Evolutionary conservation across 306 rosid species (phyloP).

Genomic region (Acmispon strigosus): DNA sequence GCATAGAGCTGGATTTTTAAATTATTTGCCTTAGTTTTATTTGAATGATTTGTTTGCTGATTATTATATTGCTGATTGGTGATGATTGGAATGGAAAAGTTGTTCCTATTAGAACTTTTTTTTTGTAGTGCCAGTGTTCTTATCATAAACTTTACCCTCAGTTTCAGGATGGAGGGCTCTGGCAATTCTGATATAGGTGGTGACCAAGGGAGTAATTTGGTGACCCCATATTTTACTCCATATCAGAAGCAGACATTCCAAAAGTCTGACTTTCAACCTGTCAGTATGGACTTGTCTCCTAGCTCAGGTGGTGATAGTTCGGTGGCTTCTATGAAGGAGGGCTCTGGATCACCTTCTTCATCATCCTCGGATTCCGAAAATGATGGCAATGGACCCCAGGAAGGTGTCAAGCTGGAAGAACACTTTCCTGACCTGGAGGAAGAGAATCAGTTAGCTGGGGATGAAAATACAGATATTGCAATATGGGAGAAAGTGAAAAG

Average conservation of each 20-base stretch:
- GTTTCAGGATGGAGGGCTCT: constrained; percentile 36
- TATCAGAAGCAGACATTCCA: constrained; percentile 31
- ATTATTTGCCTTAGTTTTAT: background rate
- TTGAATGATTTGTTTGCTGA: background rate
- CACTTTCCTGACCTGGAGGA: constrained; percentile 36
- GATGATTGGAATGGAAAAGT: constrained; percentile 1
- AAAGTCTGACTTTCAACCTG: constrained; percentile 27
- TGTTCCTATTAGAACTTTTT: background rate
- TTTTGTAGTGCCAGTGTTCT: background rate
- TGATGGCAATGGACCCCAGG: constrained; percentile 24
- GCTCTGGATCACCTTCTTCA: constrained; percentile 37
- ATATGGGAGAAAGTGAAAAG: constrained; percentile 14
- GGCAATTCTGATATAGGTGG: constrained; percentile 26
- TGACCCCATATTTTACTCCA: constrained; percentile 57
- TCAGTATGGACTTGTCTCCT: constrained; percentile 38
- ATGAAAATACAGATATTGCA: constrained; percentile 14
- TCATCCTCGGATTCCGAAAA: constrained; percentile 51
- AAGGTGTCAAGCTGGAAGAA: constrained; percentile 30
- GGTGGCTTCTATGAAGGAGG: constrained; percentile 40
- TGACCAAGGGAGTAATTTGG: constrained; percentile 23
- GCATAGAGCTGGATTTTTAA: background rate
- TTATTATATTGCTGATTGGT: background rate
- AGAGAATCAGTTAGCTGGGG: constrained; percentile 14
- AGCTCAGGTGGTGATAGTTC: constrained; percentile 50
- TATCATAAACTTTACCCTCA: background rate